Base-by-base conservation (phyloP, 176 grass and related monocot genomes). In the Hyparrhenia diplandra region DNA sequence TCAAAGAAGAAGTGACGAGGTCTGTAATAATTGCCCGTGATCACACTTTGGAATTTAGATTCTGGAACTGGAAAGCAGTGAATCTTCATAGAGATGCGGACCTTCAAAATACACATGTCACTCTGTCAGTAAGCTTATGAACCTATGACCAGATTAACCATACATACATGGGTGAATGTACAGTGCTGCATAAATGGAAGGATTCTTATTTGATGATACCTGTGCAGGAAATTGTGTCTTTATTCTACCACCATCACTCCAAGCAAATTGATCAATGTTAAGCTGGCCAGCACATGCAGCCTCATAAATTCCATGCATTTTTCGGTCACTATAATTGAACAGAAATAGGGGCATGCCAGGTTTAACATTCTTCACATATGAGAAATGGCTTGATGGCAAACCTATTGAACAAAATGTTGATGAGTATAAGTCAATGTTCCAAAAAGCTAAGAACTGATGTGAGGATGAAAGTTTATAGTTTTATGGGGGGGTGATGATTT, bases 301-400 rank as follows among this genome's bases (percentile, higher is more conserved):
- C 88, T 94, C 86, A 43, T 85, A 98, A 75, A 94, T 93, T n/a
- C 95, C 95, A 87, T 98, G 79, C 86, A 98, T 86, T 79, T 85
- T 82, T 85, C 86, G 82, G 74, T 89, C 74, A 67, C 59, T 86
- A 81, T 92, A 98, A 74, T 88, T 94, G 79, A 98, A 98, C 41
- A 98, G 88, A 86, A 98, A 94, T 32, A 94, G 72, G 68, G 90
- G 95, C 81, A 98, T 40, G 43, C 92, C 92, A 39, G 80, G 84
- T 60, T 91, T 83, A 66, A 98, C 90, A 82, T 93, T 93, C 86
- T 78, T 90, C 83, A 98, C 92, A 77, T 94, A 98, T 30, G 81
- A 72, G 40, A 82, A 69, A 69, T 98, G 92, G 37, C 14, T 13
- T 58, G 47, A 66, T 29, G 92, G 92, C 84, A 98, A 82, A 42